Conservation (phyloP, 1,139 yeast genomes). For the Geotrichum bryndzae region DNA sequence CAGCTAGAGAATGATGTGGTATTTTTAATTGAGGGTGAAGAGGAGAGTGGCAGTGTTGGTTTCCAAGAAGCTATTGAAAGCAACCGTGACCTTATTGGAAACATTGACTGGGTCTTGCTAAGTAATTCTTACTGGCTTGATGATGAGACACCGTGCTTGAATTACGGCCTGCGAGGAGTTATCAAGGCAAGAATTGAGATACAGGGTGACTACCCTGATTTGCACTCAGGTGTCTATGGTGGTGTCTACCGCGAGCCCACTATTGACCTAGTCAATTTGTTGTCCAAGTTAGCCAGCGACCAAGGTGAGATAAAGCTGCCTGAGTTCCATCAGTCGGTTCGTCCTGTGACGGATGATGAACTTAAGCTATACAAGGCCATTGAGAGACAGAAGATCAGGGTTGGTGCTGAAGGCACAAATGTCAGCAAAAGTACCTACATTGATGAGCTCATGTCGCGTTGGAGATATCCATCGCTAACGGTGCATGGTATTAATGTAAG, state of each 20-base stretch:
- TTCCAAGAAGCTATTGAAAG: slow-evolving; percentile 59
- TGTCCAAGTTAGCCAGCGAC: slow-evolving; percentile 55
- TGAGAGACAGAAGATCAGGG: slow-evolving; percentile 27
- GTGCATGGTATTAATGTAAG: slow-evolving; percentile 81
- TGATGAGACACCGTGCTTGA: slow-evolving; percentile 80
- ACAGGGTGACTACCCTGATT: slow-evolving; percentile 71
- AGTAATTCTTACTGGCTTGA: slow-evolving; percentile 95
- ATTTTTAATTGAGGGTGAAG: slow-evolving; percentile 89
- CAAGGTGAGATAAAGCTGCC: slow-evolving; percentile 61
- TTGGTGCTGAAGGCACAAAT: not conserved
- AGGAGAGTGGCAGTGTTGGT: slow-evolving; percentile 87
- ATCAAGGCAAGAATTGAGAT: slow-evolving; percentile 68
- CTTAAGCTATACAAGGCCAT: slow-evolving; percentile 57
- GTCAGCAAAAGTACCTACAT: not conserved
- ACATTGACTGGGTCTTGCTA: slow-evolving; percentile 79
- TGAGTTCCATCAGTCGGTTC: slow-evolving; percentile 60
- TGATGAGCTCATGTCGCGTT: slow-evolving; percentile 55
- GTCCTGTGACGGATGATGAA: slow-evolving; percentile 53
- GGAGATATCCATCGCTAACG: slow-evolving; percentile 89
- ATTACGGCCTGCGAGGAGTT: slow-evolving; percentile 91
- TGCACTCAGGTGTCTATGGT: slow-evolving; percentile 96
- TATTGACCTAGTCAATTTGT: slow-evolving; percentile 68
- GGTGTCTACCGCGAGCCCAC: slow-evolving; percentile 88
- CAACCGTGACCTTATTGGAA: slow-evolving; percentile 51
- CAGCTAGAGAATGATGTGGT: slow-evolving; percentile 66